Percentiles rank a stretch among this genome's conserved stretches.
phyloP scores from a whole-genome alignment of 257 asterid species.

The Echium plantagineum region DNA sequence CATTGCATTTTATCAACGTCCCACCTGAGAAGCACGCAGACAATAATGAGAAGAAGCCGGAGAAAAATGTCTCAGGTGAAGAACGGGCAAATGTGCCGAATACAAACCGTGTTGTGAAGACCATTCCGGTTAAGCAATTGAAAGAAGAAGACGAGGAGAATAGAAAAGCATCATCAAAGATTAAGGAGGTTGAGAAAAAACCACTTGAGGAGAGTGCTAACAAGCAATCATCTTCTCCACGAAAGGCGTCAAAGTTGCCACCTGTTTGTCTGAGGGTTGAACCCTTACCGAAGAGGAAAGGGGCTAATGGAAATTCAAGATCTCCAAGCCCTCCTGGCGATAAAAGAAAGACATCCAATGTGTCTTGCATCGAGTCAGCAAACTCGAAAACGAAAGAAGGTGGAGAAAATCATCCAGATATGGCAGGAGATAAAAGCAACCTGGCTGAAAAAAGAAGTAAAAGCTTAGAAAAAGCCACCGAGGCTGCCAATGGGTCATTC shows the following conservation, averaged over 20 bases:
- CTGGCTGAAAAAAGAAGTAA: slow-evolving; percentile 15
- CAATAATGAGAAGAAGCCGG: slow-evolving; percentile 7
- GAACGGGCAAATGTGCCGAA: slow-evolving; percentile 12
- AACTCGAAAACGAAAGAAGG: slow-evolving; percentile 6
- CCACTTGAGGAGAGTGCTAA: slow-evolving; percentile 13
- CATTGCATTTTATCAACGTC: neutral
- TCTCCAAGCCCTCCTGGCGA: slow-evolving; percentile 41
- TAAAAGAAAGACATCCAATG: slow-evolving; percentile 14
- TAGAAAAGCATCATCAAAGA: neutral
- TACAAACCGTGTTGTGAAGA: slow-evolving; percentile 6
- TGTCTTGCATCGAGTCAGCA: slow-evolving; percentile 12
- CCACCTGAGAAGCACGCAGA: slow-evolving; percentile 7
- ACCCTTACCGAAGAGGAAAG: slow-evolving; percentile 46
- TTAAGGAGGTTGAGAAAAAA: slow-evolving; percentile 12
- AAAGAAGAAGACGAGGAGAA: slow-evolving; percentile 11
- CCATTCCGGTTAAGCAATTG: slow-evolving; percentile 40
- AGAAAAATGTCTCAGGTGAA: neutral
- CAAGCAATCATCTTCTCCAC: slow-evolving; percentile 24
- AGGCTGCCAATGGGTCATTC: slow-evolving; percentile 26
- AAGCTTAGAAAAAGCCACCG: slow-evolving; percentile 17
- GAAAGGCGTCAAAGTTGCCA: slow-evolving; percentile 48
- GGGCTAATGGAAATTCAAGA: slow-evolving; percentile 28
- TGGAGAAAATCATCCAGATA: neutral
- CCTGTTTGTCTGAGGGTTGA: slow-evolving; percentile 78
- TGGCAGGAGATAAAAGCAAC: slow-evolving; percentile 2